Conservation (phyloP, 2,329 filamentous ascomycete genomes). For the Colletotrichum tropicicola region DNA sequence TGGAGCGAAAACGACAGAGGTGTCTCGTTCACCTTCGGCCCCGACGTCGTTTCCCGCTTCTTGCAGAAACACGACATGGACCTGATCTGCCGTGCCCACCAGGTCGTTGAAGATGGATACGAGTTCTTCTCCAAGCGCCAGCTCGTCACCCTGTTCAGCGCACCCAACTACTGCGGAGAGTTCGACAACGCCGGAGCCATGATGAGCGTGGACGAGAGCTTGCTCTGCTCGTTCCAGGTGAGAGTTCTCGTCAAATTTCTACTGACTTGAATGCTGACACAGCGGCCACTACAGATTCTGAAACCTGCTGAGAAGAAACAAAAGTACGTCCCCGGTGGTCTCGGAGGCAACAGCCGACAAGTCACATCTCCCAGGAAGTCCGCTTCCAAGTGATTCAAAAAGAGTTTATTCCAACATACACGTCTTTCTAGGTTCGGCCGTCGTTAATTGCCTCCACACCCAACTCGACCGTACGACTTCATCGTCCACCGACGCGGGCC, state of each 20-base stretch:
- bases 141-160: slow-evolving; percentile 96
- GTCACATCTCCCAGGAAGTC: slow-evolving; percentile 76
- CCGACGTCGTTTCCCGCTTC: slow-evolving; percentile 96
- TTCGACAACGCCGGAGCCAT: slow-evolving; percentile 99
- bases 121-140: slow-evolving; percentile 99
- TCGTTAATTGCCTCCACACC: slow-evolving; percentile 70
- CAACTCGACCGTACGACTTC: slow-evolving; percentile 18
- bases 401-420: slow-evolving; percentile 76
- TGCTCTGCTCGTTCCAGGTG: slow-evolving; percentile 99
- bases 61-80: slow-evolving; percentile 99
- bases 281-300: slow-evolving; percentile 75
- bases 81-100: slow-evolving; percentile 96
- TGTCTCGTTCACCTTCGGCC: slow-evolving; percentile 98
- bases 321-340: slow-evolving; percentile 91
- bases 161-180: slow-evolving; percentile 98
- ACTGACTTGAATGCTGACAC: slow-evolving; percentile 16
- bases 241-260: slow-evolving; percentile 33
- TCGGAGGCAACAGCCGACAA: slow-evolving; percentile 72
- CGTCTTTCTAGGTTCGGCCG: slow-evolving; percentile 93
- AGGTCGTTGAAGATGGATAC: slow-evolving; percentile 98
- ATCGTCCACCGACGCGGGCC: slow-evolving; percentile 14
- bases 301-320: slow-evolving; percentile 99
- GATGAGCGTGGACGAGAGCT: slow-evolving; percentile 99
- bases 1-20: slow-evolving; percentile 99
- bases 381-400: slow-evolving; percentile 69